Percentiles rank a stretch among this genome's conserved stretches.
Evolutionary conservation across 2,329 filamentous ascomycete species (phyloP).

Genomic region (Phialocephala subalpina): DNA sequence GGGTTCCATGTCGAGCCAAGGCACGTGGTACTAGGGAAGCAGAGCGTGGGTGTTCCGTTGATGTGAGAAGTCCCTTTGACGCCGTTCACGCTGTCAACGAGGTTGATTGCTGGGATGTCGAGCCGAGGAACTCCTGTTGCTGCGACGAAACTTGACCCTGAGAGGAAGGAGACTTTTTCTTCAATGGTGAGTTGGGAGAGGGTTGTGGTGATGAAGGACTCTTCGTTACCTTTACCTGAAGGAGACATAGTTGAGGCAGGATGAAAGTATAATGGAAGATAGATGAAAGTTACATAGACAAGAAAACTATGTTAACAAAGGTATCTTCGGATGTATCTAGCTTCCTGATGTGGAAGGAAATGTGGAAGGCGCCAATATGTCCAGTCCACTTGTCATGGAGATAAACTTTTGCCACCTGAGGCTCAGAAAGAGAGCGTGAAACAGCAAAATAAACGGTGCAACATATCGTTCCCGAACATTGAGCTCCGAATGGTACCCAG

Average conservation of each 20-base stretch:
- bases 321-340: background rate
- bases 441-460: background rate
- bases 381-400: background rate
- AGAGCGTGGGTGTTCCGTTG: constrained; percentile 22
- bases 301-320: background rate
- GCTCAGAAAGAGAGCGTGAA: background rate
- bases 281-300: background rate
- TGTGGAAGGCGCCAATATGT: background rate
- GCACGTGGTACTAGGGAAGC: constrained; percentile 43
- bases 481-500: background rate
- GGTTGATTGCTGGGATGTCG: background rate
- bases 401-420: constrained; percentile 2
- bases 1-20: constrained; percentile 44
- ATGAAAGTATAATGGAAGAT: background rate
- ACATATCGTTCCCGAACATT: background rate
- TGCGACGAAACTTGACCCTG: constrained; percentile 10
- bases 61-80: constrained; percentile 22
- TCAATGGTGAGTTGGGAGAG: constrained; percentile 37
- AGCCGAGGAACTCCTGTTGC: constrained; percentile 14
- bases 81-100: constrained; percentile 27
- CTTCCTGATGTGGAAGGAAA: background rate
- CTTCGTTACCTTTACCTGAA: background rate
- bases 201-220: background rate
- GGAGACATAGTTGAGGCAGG: background rate
- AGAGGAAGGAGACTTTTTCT: constrained; percentile 37